Evolutionary conservation across 768 basidiomycete genomes (phyloP).

Genomic region (Sporobolomyces pararoseus): DNA sequence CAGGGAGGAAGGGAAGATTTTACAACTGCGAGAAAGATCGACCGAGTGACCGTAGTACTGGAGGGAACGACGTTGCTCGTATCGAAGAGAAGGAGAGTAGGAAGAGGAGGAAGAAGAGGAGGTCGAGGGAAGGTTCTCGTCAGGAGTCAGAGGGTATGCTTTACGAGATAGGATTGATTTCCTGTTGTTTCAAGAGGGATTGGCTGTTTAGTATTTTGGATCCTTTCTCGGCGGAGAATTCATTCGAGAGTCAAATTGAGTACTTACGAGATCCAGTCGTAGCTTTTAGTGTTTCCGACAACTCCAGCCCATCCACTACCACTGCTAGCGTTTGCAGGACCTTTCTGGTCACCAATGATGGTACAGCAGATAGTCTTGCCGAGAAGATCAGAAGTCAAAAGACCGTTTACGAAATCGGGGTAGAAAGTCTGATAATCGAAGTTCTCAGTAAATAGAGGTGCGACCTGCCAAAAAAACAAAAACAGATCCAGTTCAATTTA

Average conservation of each 20-base stretch:
- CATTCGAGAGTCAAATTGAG: too few species aligned
- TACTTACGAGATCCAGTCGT: constrained; percentile 75
- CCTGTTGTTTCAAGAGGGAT: too few species aligned
- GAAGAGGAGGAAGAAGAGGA: constrained; percentile 48
- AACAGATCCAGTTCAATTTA: too few species aligned
- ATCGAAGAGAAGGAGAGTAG: constrained; percentile 49
- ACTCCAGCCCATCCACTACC: constrained; percentile 73
- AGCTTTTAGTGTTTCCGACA: constrained; percentile 86
- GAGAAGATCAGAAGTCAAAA: constrained; percentile 87
- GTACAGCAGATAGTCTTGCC: constrained; percentile 93
- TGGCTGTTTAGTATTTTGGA: too few species aligned
- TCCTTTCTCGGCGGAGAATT: too few species aligned
- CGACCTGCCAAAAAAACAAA: constrained; percentile 60
- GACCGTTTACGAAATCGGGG: constrained; percentile 86
- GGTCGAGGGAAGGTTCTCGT: constrained; percentile 76
- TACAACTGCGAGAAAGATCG: constrained; percentile 76
- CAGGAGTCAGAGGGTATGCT: constrained; percentile 93
- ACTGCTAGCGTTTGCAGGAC: constrained; percentile 8
- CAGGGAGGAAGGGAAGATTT: constrained; percentile 73
- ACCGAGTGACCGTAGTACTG: constrained; percentile 83
- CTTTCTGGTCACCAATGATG: constrained; percentile 58
- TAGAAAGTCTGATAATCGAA: constrained; percentile 94
- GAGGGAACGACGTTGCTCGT: constrained; percentile 82
- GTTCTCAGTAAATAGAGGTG: constrained; percentile 95
- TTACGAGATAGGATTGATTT: constrained; percentile 88